Base-by-base conservation (phyloP, 306 rosid species). In the Aeschynomene evenia region DNA sequence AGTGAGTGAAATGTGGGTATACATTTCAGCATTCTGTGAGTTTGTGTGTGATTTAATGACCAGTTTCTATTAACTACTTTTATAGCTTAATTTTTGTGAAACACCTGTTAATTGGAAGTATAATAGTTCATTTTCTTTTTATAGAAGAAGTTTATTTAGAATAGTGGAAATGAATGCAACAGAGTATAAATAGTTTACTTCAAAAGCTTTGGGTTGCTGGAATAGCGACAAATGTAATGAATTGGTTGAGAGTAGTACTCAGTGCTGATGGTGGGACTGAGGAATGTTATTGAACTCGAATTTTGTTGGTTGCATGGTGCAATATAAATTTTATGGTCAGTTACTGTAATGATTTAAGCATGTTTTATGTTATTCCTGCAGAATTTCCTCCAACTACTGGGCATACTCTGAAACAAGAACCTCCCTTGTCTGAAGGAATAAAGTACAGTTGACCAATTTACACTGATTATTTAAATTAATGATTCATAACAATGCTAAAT, bases 351-450 rank as follows among this genome's bases (percentile, higher is more conserved):
- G 23, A 57, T 56, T 5, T 16, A 19, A 14, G 14, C 10, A 45
- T 21, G 18, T 42, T 15, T 29, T 8, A 49, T 69, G 36, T 67
- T 62, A 49, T 79, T 52, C 36, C 68, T 62, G 83, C 86, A 89
- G 98, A 92, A 39, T 53, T 63, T 70, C 80, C 92, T 65, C 65
- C 66, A 56, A 37, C 67, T 61, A 71, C 81, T 66, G 92, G 88
- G 81, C 83, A 81, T 70, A 79, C 81, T 23, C 36, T 83, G 68
- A 88, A 87, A 79, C 89, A 84, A 52, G 95, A 81, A 26, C 63
- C 89, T 69, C 68, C 85, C 36, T 50, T 79, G 29, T 75, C 89
- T 28, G 66, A 82, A 53, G 83, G 78, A 76, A 45, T 76, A 80
- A 82, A 76, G 94, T 91, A 82, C 18, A 53, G 37, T 28, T 23